Conservation (phyloP, 306 rosid species). For the Quercus ilex region DNA sequence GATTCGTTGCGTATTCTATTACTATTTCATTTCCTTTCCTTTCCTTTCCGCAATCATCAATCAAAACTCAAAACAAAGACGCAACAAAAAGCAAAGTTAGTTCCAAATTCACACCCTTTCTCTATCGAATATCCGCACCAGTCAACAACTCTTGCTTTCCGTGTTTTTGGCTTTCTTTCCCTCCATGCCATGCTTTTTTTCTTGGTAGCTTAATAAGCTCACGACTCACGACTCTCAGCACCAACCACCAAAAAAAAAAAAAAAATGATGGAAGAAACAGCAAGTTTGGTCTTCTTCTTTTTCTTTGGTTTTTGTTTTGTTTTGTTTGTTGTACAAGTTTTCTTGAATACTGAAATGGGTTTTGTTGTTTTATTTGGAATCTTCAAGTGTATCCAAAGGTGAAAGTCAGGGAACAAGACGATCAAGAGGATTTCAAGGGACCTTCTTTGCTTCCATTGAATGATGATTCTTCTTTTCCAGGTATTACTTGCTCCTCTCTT, state of each 20-base stretch:
- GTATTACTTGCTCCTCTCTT: neutral
- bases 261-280: neutral
- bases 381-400: conserved; percentile 28
- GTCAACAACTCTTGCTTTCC: neutral
- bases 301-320: conserved; percentile 11
- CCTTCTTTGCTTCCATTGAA: conserved; percentile 14
- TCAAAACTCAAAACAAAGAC: neutral
- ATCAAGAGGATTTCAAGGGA: conserved; percentile 27
- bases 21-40: neutral
- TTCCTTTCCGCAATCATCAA: neutral
- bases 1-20: neutral
- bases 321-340: neutral
- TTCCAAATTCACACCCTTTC: neutral
- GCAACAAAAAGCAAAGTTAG: neutral
- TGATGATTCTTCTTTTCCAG: conserved; percentile 21
- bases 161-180: conserved; percentile 2
- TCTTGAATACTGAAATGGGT: conserved; percentile 4
- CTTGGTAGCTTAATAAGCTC: neutral
- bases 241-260: neutral
- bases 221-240: neutral
- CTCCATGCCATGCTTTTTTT: conserved; percentile 1
- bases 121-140: conserved; percentile 7
- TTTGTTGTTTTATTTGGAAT: neutral
- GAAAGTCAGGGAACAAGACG: conserved; percentile 25
- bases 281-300: neutral